Evolutionary conservation across 2,329 filamentous ascomycete genomes (phyloP).

Genomic region (Phialophora tarda): DNA sequence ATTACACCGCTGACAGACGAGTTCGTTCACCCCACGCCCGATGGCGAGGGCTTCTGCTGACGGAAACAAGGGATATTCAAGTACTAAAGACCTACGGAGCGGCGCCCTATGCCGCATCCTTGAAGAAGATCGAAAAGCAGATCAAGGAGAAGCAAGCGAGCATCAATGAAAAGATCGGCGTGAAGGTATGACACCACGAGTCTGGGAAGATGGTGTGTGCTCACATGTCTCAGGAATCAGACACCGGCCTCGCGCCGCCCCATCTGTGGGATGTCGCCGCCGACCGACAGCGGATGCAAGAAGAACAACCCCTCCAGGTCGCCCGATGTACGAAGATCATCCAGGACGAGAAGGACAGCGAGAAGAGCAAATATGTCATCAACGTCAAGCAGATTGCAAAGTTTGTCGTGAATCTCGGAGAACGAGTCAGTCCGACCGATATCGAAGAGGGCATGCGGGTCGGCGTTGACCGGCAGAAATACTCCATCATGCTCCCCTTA

Average conservation of each 20-base stretch:
- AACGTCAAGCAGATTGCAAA: constrained; percentile 99
- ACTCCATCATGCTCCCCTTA: constrained; percentile 94
- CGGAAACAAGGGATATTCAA: constrained; percentile 81
- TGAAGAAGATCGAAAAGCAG: constrained; percentile 98
- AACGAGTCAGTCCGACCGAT: constrained; percentile 95
- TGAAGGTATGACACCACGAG: constrained; percentile 46
- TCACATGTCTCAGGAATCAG: constrained; percentile 75
- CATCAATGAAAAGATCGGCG: constrained; percentile 96
- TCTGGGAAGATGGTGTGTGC: not conserved
- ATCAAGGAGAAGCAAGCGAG: constrained; percentile 99
- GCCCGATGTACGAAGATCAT: constrained; percentile 99
- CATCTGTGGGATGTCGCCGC: constrained; percentile 99
- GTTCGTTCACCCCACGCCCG: constrained; percentile 60
- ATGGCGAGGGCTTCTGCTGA: constrained; percentile 43
- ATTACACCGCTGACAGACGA: constrained; percentile 96
- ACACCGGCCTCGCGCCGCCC: constrained; percentile 95
- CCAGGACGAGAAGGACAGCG: constrained; percentile 89
- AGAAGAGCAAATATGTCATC: constrained; percentile 99
- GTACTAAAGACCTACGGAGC: constrained; percentile 99
- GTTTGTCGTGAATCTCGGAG: constrained; percentile 96
- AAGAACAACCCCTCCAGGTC: constrained; percentile 97
- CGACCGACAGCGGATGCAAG: constrained; percentile 96
- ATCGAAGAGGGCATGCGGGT: constrained; percentile 99
- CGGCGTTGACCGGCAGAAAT: constrained; percentile 97
- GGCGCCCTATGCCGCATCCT: constrained; percentile 87